A percentile compares a stretch with the other conserved stretches of the same genome.
Evolutionary conservation across 495 filamentous ascomycete species (phyloP).

Genomic region (Penicillium nucicola): DNA sequence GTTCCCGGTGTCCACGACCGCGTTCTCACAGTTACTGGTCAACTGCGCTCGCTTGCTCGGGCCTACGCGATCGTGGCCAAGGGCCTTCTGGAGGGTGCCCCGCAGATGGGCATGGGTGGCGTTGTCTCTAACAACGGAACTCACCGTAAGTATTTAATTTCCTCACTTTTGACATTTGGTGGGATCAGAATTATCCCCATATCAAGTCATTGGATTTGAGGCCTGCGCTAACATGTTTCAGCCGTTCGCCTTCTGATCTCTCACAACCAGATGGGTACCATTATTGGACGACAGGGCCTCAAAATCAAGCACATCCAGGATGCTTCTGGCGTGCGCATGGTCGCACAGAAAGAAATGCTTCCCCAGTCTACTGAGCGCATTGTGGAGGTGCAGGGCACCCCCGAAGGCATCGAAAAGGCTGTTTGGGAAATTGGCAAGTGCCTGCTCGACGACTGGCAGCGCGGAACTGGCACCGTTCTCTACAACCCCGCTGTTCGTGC

Average conservation of each 20-base stretch:
- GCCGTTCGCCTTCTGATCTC: slow-evolving; percentile 97
- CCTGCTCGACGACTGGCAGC: slow-evolving; percentile 94
- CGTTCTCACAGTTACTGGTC: slow-evolving; percentile 89
- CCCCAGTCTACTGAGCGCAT: slow-evolving; percentile 98
- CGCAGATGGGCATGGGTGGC: slow-evolving; percentile 91
- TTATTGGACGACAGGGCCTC: slow-evolving; percentile 91
- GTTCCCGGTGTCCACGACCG: slow-evolving; percentile 96
- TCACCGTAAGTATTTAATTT: slow-evolving; percentile 69
- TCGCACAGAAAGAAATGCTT: slow-evolving; percentile 98
- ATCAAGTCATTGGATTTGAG: not conserved
- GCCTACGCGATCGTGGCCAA: slow-evolving; percentile 93
- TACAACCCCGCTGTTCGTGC: slow-evolving; percentile 95
- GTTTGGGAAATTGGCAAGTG: slow-evolving; percentile 99
- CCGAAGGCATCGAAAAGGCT: slow-evolving; percentile 91
- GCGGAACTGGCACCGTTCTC: slow-evolving; percentile 90
- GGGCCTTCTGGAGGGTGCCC: slow-evolving; percentile 86
- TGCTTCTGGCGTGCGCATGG: slow-evolving; percentile 94
- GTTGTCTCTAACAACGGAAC: slow-evolving; percentile 80
- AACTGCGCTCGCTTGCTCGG: slow-evolving; percentile 77
- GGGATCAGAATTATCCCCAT: not conserved
- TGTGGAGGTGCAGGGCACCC: slow-evolving; percentile 91
- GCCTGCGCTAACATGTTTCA: slow-evolving; percentile 41
- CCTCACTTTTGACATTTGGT: no score
- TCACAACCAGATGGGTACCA: slow-evolving; percentile 99
- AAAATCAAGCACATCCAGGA: slow-evolving; percentile 99